Evolutionary conservation across 495 filamentous ascomycete genomes (phyloP), one percentile per base, ranked within the genome.

Genomic region (Pseudotulostoma volvatum): DNA sequence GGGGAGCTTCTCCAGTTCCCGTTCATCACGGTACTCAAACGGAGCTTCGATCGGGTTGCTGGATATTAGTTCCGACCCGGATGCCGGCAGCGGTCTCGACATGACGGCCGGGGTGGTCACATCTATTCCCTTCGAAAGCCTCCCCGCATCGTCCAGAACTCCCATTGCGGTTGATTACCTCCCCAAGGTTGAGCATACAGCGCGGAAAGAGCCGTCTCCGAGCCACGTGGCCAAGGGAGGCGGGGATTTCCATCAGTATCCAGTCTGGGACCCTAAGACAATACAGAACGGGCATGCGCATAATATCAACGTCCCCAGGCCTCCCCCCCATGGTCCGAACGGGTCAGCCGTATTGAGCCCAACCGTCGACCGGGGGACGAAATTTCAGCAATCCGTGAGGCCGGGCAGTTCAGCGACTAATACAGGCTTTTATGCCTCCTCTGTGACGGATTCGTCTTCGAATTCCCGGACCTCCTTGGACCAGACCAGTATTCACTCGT

Each of bases 191-290:
- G 81, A 86, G 25, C 68, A 80, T 41, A 70, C 70, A 42, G 63
- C 70, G 18, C 69, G 76, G 42, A 74, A 73, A 50, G 81, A 90
- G 34, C 81, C 79, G 31, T 67, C 78, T 33, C 82, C 86, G 11
- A 80, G 85, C 57, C 79, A 87, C 50, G 57, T 92, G 25, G 86
- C 81, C 54, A 85, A 82, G 56, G 64, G 68, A 37, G 74, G 71
- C 15, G 68, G 66, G 34, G 88, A 95, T 50, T 95, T 74, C 51
- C 84, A 95, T 56, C 88, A 94, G 50, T 93, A 94, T 58, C 85
- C 86, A 5, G 70, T 68, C 14, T 77, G 81, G 61, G 73, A 81
- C 40, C 66, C 75, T 25, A 49, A 58, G 30, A 44, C 61, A 1
- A 47, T 56, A 20, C 44, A 51, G 34, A 67, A 66, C 44, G 52